These are phyloP conservation scores for Multifurca ochricompacta DNA, from an alignment of 768 basidiomycete genomes.

Conservation along the genomic window DNA sequence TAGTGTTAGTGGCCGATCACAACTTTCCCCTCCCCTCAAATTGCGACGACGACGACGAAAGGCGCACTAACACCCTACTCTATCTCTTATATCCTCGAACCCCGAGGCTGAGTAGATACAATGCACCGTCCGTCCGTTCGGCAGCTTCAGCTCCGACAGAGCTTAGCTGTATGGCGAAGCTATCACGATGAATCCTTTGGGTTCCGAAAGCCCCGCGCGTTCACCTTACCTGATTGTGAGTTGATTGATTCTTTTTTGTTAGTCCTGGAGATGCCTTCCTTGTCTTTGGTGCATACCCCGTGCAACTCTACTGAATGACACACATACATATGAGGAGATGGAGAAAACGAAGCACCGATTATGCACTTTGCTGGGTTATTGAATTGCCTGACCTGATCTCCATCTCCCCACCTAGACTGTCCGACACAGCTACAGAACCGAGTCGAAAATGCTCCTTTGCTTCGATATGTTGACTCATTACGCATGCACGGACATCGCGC, in stretches of 20 bases:
- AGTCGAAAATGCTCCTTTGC: constrained; percentile 60
- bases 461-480: constrained; percentile 85
- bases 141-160: background rate
- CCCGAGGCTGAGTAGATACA: background rate
- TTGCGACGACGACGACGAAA: background rate
- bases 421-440: constrained; percentile 56
- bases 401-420: background rate
- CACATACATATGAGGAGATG: background rate
- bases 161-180: constrained; percentile 13
- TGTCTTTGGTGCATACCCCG: background rate
- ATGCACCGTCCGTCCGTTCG: background rate
- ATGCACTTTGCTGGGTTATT: background rate
- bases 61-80: too few relatives aligned
- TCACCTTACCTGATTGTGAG: constrained; percentile 67
- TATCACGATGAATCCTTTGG: constrained; percentile 83
- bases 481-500: constrained; percentile 82
- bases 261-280: background rate
- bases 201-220: constrained; percentile 56
- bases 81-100: too few relatives aligned
- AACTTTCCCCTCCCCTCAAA: background rate
- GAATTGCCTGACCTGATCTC: background rate
- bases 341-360: background rate
- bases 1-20: too few relatives aligned
- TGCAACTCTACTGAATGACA: background rate
- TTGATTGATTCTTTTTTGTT: background rate